These are phyloP conservation scores for Tylopilus sp. DNA, from an alignment of 1,284 basidiomycete genomes.

Conservation along the genomic window DNA sequence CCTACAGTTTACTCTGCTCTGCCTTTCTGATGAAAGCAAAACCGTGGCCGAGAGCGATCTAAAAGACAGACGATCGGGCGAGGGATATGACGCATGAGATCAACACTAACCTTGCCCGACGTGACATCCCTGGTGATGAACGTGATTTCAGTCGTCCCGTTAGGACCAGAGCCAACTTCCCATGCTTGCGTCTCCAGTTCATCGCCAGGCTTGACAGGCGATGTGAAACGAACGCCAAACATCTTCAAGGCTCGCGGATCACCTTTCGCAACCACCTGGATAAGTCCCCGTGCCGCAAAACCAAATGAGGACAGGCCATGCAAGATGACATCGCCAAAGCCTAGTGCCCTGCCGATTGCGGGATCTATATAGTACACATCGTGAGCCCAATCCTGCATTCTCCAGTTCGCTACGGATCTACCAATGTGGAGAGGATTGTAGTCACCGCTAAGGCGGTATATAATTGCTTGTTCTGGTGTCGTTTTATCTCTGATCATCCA, in stretches of 20 bases:
- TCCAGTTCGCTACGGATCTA: constrained; percentile 30
- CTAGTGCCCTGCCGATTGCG: constrained; percentile 59
- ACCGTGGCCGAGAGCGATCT: constrained; percentile 55
- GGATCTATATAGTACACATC: constrained; percentile 49
- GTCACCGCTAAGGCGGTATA: constrained; percentile 80
- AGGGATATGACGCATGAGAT: neutral
- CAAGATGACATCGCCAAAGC: constrained; percentile 78
- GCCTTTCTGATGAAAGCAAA: constrained; percentile 56
- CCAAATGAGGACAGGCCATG: constrained; percentile 80
- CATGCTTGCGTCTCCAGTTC: constrained; percentile 73
- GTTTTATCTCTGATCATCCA: constrained; percentile 68
- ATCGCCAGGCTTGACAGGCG: constrained; percentile 78
- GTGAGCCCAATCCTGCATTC: constrained; percentile 1
- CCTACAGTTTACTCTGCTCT: constrained; percentile 52
- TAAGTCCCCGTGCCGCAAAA: constrained; percentile 70
- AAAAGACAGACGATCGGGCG: neutral
- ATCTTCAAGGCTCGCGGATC: constrained; percentile 59
- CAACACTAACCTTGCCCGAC: constrained; percentile 57
- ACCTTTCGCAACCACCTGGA: constrained; percentile 56
- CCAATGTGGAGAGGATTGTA: constrained; percentile 85
- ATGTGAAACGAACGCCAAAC: constrained; percentile 72
- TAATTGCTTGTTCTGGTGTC: constrained; percentile 67
- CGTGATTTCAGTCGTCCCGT: constrained; percentile 64
- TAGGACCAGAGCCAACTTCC: constrained; percentile 66
- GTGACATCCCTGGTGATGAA: constrained; percentile 69